These are phyloP conservation scores for Epichloe hybrida DNA, from an alignment of 2,329 filamentous ascomycete genomes.

Conservation along the genomic window DNA sequence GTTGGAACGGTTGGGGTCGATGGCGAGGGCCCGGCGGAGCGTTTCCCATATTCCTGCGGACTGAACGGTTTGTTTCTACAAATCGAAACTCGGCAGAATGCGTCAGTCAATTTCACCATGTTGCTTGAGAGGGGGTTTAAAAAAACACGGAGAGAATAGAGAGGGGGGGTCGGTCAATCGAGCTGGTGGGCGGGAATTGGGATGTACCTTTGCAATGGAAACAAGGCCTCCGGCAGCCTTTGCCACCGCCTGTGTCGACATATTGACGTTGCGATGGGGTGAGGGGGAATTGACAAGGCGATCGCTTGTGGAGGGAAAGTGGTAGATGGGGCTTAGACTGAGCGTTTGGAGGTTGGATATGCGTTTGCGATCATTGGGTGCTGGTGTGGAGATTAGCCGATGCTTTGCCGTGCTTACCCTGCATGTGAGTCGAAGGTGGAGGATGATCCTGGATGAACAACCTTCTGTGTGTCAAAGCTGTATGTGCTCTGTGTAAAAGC, in stretches of 20 bases:
- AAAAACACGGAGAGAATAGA: background rate
- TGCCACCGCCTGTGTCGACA: slow-evolving; percentile 48
- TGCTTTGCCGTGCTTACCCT: slow-evolving; percentile 6
- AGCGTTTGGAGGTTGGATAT: slow-evolving; percentile 6
- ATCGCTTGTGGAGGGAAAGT: slow-evolving; percentile 7
- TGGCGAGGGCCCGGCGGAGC: slow-evolving; percentile 61
- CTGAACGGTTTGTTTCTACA: slow-evolving; percentile 90
- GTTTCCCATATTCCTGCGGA: slow-evolving; percentile 79
- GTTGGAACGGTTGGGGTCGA: slow-evolving; percentile 80
- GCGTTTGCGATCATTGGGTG: slow-evolving; percentile 5
- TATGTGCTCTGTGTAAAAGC: too few species aligned
- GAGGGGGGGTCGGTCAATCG: background rate
- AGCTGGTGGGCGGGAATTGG: background rate
- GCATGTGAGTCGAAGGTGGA: background rate
- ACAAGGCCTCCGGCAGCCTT: slow-evolving; percentile 42
- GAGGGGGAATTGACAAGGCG: background rate
- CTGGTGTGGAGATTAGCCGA: slow-evolving; percentile 6
- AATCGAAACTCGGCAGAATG: too few species aligned
- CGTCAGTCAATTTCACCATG: too few species aligned
- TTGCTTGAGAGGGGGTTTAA: too few species aligned
- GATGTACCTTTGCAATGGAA: slow-evolving; percentile 42
- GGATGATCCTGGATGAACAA: too few species aligned
- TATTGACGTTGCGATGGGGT: slow-evolving; percentile 24
- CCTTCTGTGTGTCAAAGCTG: too few species aligned
- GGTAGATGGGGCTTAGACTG: background rate